Evolutionary conservation across 495 filamentous ascomycete genomes (phyloP).

Genomic region (Lophiotrema nucula): DNA sequence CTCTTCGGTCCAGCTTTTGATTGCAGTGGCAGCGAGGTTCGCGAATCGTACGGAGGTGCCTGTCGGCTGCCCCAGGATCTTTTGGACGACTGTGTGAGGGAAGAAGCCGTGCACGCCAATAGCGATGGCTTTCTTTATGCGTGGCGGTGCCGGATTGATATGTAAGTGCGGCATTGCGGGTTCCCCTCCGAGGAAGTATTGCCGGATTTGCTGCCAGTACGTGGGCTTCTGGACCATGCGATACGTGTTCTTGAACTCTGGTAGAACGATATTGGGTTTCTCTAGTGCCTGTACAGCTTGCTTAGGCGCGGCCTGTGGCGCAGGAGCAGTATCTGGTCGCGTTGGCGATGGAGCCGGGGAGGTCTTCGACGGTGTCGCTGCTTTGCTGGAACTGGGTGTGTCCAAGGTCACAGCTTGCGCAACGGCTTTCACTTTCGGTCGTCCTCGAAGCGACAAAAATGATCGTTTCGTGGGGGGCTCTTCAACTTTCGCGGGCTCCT

Average conservation of each 20-base stretch:
- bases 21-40: slow-evolving; percentile 78
- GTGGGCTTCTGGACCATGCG: slow-evolving; percentile 31
- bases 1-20: slow-evolving; percentile 71
- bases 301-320: slow-evolving; percentile 18
- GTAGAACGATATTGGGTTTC: slow-evolving; percentile 39
- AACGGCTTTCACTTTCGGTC: slow-evolving; percentile 11
- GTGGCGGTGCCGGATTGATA: slow-evolving; percentile 65
- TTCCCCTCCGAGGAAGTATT: slow-evolving; percentile 34
- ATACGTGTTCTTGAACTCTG: slow-evolving; percentile 39
- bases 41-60: slow-evolving; percentile 94
- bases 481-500: slow-evolving; percentile 17
- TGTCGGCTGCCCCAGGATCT: slow-evolving; percentile 88
- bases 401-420: slow-evolving; percentile 10
- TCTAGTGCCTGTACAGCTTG: slow-evolving; percentile 14
- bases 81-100: slow-evolving; percentile 77
- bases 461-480: slow-evolving; percentile 11
- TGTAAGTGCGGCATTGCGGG: slow-evolving; percentile 63
- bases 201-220: slow-evolving; percentile 37
- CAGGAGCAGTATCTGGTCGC: slow-evolving; percentile 11
- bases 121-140: slow-evolving; percentile 77
- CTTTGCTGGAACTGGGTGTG: slow-evolving; percentile 21
- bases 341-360: slow-evolving; percentile 17
- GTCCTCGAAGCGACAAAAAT: slow-evolving; percentile 18
- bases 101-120: slow-evolving; percentile 96
- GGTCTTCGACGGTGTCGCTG: slow-evolving; percentile 20